These are phyloP conservation scores for Auxenochlorella pyrenoidosa DNA, from an alignment of 139 green algal species.

Conservation along the genomic window DNA sequence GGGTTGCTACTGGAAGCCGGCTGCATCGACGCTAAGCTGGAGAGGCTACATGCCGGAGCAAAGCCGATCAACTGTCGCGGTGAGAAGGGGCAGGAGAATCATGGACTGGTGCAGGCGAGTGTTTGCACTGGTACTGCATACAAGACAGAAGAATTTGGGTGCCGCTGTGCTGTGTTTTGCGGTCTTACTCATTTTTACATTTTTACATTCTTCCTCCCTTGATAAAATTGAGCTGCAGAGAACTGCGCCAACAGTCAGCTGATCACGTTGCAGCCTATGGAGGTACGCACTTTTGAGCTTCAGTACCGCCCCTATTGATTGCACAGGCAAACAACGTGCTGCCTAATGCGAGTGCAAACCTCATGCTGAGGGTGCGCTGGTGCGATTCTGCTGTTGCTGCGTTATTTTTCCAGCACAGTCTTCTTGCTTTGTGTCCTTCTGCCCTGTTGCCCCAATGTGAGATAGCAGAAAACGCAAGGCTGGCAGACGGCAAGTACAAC, in stretches of 20 bases:
- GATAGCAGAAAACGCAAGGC: too few species aligned
- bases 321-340: neutral
- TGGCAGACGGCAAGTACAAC: too few species aligned
- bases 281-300: slow-evolving; percentile 66
- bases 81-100: neutral
- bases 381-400: too few species aligned
- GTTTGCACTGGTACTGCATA: neutral
- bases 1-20: neutral
- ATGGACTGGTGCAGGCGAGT: too few species aligned
- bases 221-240: neutral
- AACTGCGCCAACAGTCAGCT: slow-evolving; percentile 18
- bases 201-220: neutral
- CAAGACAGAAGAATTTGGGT: too few species aligned
- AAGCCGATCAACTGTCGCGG: slow-evolving; percentile 7
- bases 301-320: slow-evolving; percentile 14
- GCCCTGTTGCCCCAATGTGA: too few species aligned
- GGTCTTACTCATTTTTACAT: neutral
- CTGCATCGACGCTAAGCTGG: neutral
- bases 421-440: too few species aligned
- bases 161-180: neutral
- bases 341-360: too few species aligned
- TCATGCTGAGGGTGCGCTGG: too few species aligned
- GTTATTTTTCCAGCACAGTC: too few species aligned
- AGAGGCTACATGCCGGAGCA: neutral
- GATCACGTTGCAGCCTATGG: slow-evolving; percentile 64